phyloP scores from a whole-genome alignment of 768 basidiomycete species.

The Guyanaporus albipodus region DNA sequence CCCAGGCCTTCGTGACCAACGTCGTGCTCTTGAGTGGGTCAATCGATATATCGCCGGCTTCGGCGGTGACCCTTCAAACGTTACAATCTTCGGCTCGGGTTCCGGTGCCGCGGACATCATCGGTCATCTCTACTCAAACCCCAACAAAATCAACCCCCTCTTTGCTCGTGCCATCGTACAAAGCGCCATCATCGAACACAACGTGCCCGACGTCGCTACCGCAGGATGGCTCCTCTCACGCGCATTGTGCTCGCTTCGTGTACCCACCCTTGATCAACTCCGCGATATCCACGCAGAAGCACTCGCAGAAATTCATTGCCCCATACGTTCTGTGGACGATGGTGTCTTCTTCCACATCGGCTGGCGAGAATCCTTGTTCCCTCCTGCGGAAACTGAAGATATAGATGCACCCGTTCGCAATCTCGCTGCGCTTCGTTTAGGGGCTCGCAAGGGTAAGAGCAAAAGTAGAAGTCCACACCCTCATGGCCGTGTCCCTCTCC shows the following conservation, averaged over 20 bases:
- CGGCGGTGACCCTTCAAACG: slow-evolving; percentile 58
- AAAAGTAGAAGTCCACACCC: slow-evolving; percentile 30
- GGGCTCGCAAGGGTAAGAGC: slow-evolving; percentile 21
- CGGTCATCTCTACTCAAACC: slow-evolving; percentile 58
- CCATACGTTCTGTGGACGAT: slow-evolving; percentile 60
- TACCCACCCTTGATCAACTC: slow-evolving; percentile 57
- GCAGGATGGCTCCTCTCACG: slow-evolving; percentile 69
- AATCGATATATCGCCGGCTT: slow-evolving; percentile 56
- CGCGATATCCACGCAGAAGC: slow-evolving; percentile 54
- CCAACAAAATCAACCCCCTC: slow-evolving; percentile 55
- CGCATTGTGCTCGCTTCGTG: slow-evolving; percentile 52
- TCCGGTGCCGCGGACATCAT: slow-evolving; percentile 52
- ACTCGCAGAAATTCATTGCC: slow-evolving; percentile 50
- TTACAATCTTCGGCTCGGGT: slow-evolving; percentile 42
- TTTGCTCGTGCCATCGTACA: slow-evolving; percentile 78
- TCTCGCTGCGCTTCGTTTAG: slow-evolving; percentile 22
- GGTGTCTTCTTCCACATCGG: slow-evolving; percentile 61
- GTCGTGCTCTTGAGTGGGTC: slow-evolving; percentile 61
- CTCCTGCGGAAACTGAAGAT: slow-evolving; percentile 25
- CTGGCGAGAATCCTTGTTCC: slow-evolving; percentile 49
- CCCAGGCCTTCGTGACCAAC: slow-evolving; percentile 61
- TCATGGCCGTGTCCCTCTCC: slow-evolving; percentile 9
- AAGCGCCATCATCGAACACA: slow-evolving; percentile 60
- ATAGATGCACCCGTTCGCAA: slow-evolving; percentile 3
- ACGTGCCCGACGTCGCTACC: slow-evolving; percentile 52